A percentile compares a stretch with the other conserved stretches of the same genome.
Conservation (phyloP, 208 protist genomes). For the Wallacemonas sp. region DNA sequence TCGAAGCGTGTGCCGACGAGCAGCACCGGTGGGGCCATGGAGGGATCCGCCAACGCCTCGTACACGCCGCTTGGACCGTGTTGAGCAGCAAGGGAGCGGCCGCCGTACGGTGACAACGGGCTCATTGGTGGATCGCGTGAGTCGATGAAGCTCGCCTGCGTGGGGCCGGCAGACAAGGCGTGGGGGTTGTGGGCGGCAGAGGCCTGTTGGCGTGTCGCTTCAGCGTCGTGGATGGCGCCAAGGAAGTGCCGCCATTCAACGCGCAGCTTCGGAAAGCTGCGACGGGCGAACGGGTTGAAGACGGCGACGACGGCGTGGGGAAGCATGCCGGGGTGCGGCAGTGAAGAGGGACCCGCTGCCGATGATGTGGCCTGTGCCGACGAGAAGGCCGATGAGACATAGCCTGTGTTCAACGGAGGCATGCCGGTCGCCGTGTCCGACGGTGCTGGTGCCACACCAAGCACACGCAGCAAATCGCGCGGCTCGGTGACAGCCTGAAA, state of each 20-base stretch:
- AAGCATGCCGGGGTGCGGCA: conserved; percentile 8
- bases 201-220: background rate
- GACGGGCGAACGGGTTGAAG: conserved; percentile 35
- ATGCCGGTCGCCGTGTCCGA: background rate
- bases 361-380: background rate
- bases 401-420: background rate
- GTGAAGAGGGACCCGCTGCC: background rate
- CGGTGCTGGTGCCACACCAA: background rate
- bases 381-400: conserved; percentile 4
- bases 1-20: conserved; percentile 37
- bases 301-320: conserved; percentile 28
- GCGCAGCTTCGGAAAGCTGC: conserved; percentile 28
- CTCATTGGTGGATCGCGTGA: background rate
- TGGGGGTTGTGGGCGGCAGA: too few relatives aligned
- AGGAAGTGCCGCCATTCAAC: conserved; percentile 28
- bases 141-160: background rate
- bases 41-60: background rate
- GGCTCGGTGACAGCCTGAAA: conserved; percentile 33
- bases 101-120: background rate
- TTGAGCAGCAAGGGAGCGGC: background rate
- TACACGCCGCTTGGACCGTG: background rate
- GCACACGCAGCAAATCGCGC: conserved; percentile 10
- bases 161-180: background rate
- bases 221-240: background rate
- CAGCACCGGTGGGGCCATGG: conserved; percentile 17